Conservation (phyloP, 1,284 basidiomycete genomes). For the Agroathelia rolfsii region DNA sequence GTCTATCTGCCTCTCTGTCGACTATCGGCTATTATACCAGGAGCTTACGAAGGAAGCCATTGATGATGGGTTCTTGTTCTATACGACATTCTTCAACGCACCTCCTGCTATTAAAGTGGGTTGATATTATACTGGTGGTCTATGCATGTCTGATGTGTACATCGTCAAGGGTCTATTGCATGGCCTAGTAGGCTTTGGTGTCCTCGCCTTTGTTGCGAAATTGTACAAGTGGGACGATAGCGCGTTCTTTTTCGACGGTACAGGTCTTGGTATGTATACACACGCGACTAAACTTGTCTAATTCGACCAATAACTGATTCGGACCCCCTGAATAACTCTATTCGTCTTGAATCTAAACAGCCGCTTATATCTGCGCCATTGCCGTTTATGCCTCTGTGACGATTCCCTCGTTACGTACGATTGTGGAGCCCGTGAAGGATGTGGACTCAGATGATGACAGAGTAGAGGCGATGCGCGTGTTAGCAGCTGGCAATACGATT, state of each 20-base stretch:
- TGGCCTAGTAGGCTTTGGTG: constrained; percentile 66
- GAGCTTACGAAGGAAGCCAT: constrained; percentile 51
- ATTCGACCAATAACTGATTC: too few relatives aligned
- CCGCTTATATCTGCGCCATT: constrained; percentile 62
- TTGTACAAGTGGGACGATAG: constrained; percentile 81
- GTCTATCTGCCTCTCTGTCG: constrained; percentile 82
- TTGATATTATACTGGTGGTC: constrained; percentile 8
- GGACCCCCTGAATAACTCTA: too few relatives aligned
- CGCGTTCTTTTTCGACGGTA: constrained; percentile 87
- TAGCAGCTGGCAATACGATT: constrained; percentile 80
- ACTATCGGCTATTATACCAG: constrained; percentile 73
- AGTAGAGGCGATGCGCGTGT: constrained; percentile 67
- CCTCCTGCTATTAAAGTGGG: constrained; percentile 81
- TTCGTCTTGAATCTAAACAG: too few relatives aligned
- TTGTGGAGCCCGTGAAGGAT: constrained; percentile 43
- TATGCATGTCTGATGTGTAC: background rate
- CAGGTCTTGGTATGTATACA: constrained; percentile 53
- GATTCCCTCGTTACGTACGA: constrained; percentile 65
- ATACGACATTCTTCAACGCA: constrained; percentile 83
- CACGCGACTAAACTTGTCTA: constrained; percentile 1
- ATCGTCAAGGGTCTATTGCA: constrained; percentile 66
- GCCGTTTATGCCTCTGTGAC: constrained; percentile 76
- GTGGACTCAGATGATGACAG: constrained; percentile 56
- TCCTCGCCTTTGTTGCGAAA: constrained; percentile 67
- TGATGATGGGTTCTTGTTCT: constrained; percentile 76